A percentile compares a stretch with the other conserved stretches of the same genome.
Evolutionary conservation across 2,329 filamentous ascomycete genomes (phyloP).

Genomic region (Penicillium occitanis): DNA sequence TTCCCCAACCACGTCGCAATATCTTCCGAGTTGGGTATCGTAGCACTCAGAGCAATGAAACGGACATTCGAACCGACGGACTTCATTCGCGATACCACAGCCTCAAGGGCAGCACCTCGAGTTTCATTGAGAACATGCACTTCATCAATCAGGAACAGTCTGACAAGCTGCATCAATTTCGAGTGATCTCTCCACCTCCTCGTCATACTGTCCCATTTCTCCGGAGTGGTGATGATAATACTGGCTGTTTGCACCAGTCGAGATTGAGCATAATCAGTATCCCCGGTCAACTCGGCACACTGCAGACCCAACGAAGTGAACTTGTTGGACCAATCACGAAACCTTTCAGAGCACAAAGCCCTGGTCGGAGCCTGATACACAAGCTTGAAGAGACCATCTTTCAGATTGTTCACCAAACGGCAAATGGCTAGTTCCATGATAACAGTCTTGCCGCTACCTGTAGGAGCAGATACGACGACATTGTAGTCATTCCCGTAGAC

Average conservation of each 20-base stretch:
- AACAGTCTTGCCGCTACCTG: slow-evolving; percentile 81
- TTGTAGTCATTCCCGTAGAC: slow-evolving; percentile 71
- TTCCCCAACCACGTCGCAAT: slow-evolving; percentile 78
- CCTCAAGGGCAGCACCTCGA: slow-evolving; percentile 77
- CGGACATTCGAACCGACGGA: slow-evolving; percentile 71
- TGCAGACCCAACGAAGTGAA: slow-evolving; percentile 66
- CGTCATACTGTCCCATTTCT: slow-evolving; percentile 90
- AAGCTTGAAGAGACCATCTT: slow-evolving; percentile 68
- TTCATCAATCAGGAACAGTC: slow-evolving; percentile 81
- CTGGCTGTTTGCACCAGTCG: slow-evolving; percentile 69
- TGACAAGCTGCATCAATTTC: slow-evolving; percentile 71
- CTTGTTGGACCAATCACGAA: slow-evolving; percentile 74
- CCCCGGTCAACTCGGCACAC: slow-evolving; percentile 78
- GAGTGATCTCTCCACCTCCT: slow-evolving; percentile 81
- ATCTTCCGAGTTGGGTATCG: slow-evolving; percentile 77
- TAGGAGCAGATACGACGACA: slow-evolving; percentile 76
- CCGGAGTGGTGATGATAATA: slow-evolving; percentile 83
- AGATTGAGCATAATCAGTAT: slow-evolving; percentile 68
- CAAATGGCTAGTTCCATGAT: slow-evolving; percentile 81
- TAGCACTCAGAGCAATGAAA: slow-evolving; percentile 79
- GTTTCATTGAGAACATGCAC: slow-evolving; percentile 81
- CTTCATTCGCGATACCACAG: slow-evolving; percentile 85
- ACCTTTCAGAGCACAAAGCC: slow-evolving; percentile 73
- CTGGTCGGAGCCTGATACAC: slow-evolving; percentile 85
- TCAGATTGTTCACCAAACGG: slow-evolving; percentile 60